Base-by-base conservation (phyloP, 2,329 filamentous ascomycete genomes). In the Claviceps monticola region DNA sequence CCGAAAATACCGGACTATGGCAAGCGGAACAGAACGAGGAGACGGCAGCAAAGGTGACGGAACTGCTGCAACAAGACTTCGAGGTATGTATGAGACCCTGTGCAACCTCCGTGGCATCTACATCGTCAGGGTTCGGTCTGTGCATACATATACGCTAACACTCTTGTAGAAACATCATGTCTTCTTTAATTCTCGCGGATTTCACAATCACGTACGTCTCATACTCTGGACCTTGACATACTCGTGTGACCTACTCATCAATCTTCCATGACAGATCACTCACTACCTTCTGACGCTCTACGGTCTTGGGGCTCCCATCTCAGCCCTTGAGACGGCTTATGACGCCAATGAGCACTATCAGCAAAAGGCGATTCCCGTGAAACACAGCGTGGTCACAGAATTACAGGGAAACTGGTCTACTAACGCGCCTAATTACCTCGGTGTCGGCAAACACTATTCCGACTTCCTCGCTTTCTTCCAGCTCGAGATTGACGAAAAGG, bases 381-480 rank as follows among this genome's bases (percentile, higher is more conserved):
- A 82, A 47, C 59, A 74, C 3, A 61, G 68, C 1, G 66, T 81
- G 3, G 64, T 84, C 6, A 59, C 75, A 4, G 74, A 78, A 45
- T 72, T 91, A 1, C 60, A 61, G 55, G 63, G 71, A 8, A 72
- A 84, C 52, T 78, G 76, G 49, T 67, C 70, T 3, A 68, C 69
- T 34, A 58, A 57, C 38, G 84, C 84, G 52, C 72, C 73, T 48
- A 62, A 62, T 13, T 80, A 78, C 56, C 69, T 93, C 0, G 86
- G 84, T 11, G 75, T 82, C 9, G 79, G 68, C 17, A 56, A 69
- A 50, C 68, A 76, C 64, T 95, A 94, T 62, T 68, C 79, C 8
- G 81, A 88, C 60, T 95, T 86, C 62, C 72, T 95, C 2, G 68
- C 71, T 6, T 95, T 86, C 70, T 96, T 88, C 68, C 78, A 87